phyloP scores from a whole-genome alignment of 129 eudicot genomes.

The Helianthus annuus region HanXRQr2.0-SUNRISE NC_035435.2:3852464-3852963 shows the following conservation, averaged over 20 bases:
- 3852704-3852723: background rate
- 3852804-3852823: constrained; percentile 28
- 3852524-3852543: constrained; percentile 70
- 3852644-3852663: constrained; percentile 92
- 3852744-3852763: background rate
- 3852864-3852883: constrained; percentile 68
- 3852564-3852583: constrained; percentile 41
- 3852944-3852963: constrained; percentile 92
- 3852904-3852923: constrained; percentile 2
- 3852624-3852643: constrained; percentile 13
- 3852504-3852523: constrained; percentile 80
- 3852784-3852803: background rate
- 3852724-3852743: background rate
- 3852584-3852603: constrained; percentile 70
- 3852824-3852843: constrained; percentile 50
- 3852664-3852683: constrained; percentile 34
- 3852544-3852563: constrained; percentile 71
- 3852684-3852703: constrained; percentile 1
- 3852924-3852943: constrained; percentile 37
- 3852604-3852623: constrained; percentile 64
- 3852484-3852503: constrained; percentile 78
- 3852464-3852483: background rate
- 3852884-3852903: constrained; percentile 24
- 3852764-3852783: too few relatives aligned
- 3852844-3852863: constrained; percentile 43